Conservation (phyloP, 768 basidiomycete genomes). For the Psilocybe cubensis region DNA sequence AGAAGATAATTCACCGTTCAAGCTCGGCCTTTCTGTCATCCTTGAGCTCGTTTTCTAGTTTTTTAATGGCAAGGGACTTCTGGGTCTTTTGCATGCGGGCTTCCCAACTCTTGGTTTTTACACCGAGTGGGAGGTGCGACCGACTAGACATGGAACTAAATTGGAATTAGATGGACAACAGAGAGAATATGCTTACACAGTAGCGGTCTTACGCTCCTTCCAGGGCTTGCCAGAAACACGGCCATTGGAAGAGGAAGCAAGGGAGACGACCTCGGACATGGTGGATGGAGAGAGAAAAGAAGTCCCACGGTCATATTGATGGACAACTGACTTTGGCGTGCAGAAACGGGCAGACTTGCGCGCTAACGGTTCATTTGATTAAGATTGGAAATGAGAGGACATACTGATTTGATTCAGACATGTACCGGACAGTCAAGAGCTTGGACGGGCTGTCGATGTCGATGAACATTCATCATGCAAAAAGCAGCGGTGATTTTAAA, state of each 20-base stretch:
- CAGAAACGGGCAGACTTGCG: not conserved
- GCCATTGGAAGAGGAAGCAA: slow-evolving; percentile 66
- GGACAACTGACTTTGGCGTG: not conserved
- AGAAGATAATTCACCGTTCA: slow-evolving; percentile 45
- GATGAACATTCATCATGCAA: slow-evolving; percentile 13
- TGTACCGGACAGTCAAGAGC: not conserved
- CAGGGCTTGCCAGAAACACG: slow-evolving; percentile 73
- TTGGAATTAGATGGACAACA: not conserved
- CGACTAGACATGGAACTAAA: slow-evolving; percentile 47
- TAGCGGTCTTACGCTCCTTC: slow-evolving; percentile 55
- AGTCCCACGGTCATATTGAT: slow-evolving; percentile 20
- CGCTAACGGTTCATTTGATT: not conserved
- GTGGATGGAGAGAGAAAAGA: slow-evolving; percentile 17
- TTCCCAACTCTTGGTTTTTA: slow-evolving; percentile 70
- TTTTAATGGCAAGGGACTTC: slow-evolving; percentile 70
- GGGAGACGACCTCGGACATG: slow-evolving; percentile 31
- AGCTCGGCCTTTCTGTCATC: slow-evolving; percentile 76
- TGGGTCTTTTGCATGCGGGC: slow-evolving; percentile 71
- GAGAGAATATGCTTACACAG: slow-evolving; percentile 41
- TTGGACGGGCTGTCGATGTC: not conserved
- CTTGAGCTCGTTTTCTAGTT: slow-evolving; percentile 71
- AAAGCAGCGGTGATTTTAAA: slow-evolving; percentile 2
- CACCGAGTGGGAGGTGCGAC: slow-evolving; percentile 64
- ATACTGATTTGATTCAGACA: too few species aligned
- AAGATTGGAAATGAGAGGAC: not conserved